Base-by-base conservation (phyloP, 768 basidiomycete genomes). In the Hortiboletus campestris region DNA sequence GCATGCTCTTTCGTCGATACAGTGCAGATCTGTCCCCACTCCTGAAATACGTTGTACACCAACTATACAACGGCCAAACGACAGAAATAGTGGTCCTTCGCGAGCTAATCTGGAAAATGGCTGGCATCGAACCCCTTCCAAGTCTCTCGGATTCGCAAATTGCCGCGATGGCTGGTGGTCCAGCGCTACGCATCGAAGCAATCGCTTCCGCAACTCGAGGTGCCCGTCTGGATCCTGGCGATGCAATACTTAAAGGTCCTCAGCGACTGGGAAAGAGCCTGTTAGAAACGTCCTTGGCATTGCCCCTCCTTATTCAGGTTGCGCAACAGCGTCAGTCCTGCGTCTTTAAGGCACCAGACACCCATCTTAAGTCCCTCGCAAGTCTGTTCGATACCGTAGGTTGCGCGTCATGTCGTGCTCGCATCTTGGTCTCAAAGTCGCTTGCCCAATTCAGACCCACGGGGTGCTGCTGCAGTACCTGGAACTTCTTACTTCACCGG, bases 81-180 rank as follows among this genome's bases (percentile, higher is more conserved):
- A 87, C 89, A 12, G 94, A 98, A 64, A 86, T 98, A 42, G 82
- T 94, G 20, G 90, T 98, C 22, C 78, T 99, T n/a, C 84, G 89
- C 32, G 94, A 96, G 65, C 75, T 99, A 48, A 92, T 98, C 48
- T 89, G 86, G 82, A 91, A 93, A 68, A 96, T 98, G 93, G 89
- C 94, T 6, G 94, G 91, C 4, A 91, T 97, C 55, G 89, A 96
- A 64, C 92, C 94, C 4, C 76, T 97, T 48, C 91, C 92, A 0
- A 94, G 87, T 68, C 75, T 98, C 36, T 91, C 94, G 0, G 93
- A 97, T 57, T 78, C 85, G 0, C 95, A 98, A 70, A 84, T 98
- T 49, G 71, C 80, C 39, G 92, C 92, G 6, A 95, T 97, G 85
- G 91, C 90, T 7, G 93, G 95, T 44, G 97, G 97, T 5, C 85